phyloP scores from a whole-genome alignment of 2,329 filamentous ascomycete species.

The Grosmannia huntii region DNA sequence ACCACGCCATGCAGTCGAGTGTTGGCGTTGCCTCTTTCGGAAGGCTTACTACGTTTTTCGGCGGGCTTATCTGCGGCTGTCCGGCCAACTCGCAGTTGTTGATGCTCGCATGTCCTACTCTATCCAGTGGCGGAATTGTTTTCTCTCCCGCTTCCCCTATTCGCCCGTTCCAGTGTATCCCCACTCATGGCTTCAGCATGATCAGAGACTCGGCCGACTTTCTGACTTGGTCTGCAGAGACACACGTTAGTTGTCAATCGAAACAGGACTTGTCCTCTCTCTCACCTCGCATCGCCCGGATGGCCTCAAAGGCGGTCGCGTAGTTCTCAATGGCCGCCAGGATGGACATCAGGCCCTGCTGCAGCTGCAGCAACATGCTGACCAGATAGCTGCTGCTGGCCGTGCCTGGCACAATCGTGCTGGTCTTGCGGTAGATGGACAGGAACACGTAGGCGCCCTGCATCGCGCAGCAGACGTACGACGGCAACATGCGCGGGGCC shows the following conservation, averaged over 20 bases:
- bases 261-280: background rate
- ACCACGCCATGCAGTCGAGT: background rate
- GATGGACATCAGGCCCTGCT: slow-evolving; percentile 28
- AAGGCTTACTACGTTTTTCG: too few relatives aligned
- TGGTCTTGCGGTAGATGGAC: slow-evolving; percentile 28
- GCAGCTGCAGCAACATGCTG: slow-evolving; percentile 25
- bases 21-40: background rate
- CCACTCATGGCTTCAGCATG: background rate
- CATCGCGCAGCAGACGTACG: slow-evolving; percentile 33
- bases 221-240: slow-evolving; percentile 6
- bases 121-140: too few relatives aligned
- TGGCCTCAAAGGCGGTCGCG: slow-evolving; percentile 29
- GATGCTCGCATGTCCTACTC: background rate
- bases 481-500: slow-evolving; percentile 31
- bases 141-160: too few relatives aligned
- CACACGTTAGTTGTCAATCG: background rate
- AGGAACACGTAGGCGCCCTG: slow-evolving; percentile 30
- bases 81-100: background rate
- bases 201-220: slow-evolving; percentile 9
- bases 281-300: slow-evolving; percentile 31
- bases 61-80: too few relatives aligned
- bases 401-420: slow-evolving; percentile 21
- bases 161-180: too few relatives aligned
- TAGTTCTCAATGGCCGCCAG: slow-evolving; percentile 29
- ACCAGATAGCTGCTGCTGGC: slow-evolving; percentile 14